A percentile compares a stretch with the other conserved stretches of the same genome.
These are phyloP conservation scores for Paraphoma chrysanthemicola DNA, from an alignment of 2,329 filamentous ascomycete genomes.

Conservation along the genomic window DNA sequence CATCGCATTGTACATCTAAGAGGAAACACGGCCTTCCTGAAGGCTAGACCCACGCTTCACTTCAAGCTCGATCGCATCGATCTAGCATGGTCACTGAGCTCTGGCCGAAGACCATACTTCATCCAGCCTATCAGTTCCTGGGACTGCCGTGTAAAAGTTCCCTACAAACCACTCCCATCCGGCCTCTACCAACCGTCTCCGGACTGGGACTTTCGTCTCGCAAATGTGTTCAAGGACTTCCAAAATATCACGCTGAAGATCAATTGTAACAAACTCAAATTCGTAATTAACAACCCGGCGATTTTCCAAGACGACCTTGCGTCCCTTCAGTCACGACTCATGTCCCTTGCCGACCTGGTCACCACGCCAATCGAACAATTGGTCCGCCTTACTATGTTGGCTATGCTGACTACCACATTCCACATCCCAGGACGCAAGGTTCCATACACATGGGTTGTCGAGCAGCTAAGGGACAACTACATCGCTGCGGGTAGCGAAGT, in stretches of 20 bases:
- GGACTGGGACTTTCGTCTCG: slow-evolving; percentile 10
- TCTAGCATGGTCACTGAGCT: slow-evolving; percentile 16
- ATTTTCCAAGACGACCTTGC: background rate
- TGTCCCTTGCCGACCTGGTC: background rate
- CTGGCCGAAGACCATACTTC: slow-evolving; percentile 16
- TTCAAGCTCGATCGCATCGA: slow-evolving; percentile 27
- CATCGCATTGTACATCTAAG: slow-evolving; percentile 17
- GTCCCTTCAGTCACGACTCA: background rate
- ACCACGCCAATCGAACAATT: background rate
- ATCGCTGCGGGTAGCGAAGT: background rate
- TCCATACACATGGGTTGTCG: background rate
- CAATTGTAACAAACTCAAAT: slow-evolving; percentile 6
- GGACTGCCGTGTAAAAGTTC: background rate
- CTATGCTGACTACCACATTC: background rate
- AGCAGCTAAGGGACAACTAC: background rate
- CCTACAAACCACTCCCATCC: background rate
- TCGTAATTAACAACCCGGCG: background rate
- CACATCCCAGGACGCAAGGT: background rate
- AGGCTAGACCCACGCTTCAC: slow-evolving; percentile 12
- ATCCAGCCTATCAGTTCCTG: background rate
- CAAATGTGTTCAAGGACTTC: slow-evolving; percentile 14
- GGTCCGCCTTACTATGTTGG: background rate
- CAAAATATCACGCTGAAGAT: slow-evolving; percentile 10
- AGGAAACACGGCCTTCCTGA: slow-evolving; percentile 10
- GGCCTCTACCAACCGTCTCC: slow-evolving; percentile 4